A percentile compares a stretch with the other conserved stretches of the same genome.
Evolutionary conservation across 2,329 filamentous ascomycete genomes (phyloP).

Genomic region (Arthrobotrys sinensis): DNA sequence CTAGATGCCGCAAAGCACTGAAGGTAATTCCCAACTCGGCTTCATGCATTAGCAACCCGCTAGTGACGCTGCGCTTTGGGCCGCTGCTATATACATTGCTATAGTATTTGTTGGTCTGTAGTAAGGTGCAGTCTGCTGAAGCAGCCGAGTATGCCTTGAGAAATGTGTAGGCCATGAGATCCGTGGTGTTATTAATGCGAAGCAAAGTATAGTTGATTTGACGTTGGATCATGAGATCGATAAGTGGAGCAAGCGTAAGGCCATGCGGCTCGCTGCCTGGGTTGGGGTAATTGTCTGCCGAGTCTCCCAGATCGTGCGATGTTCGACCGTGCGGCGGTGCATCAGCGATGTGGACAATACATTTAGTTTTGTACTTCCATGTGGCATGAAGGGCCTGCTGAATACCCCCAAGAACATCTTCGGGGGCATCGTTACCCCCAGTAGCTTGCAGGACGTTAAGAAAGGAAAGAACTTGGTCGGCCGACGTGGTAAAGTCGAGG

Average conservation of each 20-base stretch:
- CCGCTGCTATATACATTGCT: slow-evolving; percentile 10
- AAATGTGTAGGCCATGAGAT: slow-evolving; percentile 65
- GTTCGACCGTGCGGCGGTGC: slow-evolving; percentile 65
- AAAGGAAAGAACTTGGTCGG: slow-evolving; percentile 63
- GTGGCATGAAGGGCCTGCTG: slow-evolving; percentile 65
- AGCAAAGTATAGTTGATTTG: slow-evolving; percentile 67
- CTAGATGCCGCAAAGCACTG: slow-evolving; percentile 64
- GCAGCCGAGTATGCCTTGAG: slow-evolving; percentile 62
- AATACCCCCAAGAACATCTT: slow-evolving; percentile 67
- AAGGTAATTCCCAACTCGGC: slow-evolving; percentile 64
- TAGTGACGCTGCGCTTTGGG: slow-evolving; percentile 24
- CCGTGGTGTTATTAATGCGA: slow-evolving; percentile 65
- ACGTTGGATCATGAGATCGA: slow-evolving; percentile 63
- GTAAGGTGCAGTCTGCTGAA: slow-evolving; percentile 63
- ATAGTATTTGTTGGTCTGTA: slow-evolving; percentile 63
- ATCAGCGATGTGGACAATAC: slow-evolving; percentile 66
- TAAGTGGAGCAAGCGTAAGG: slow-evolving; percentile 63
- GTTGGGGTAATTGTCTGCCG: slow-evolving; percentile 62
- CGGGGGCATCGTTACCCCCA: slow-evolving; percentile 66
- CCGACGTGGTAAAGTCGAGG: slow-evolving; percentile 65
- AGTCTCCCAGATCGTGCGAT: slow-evolving; percentile 62
- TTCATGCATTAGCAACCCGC: slow-evolving; percentile 64
- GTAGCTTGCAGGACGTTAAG: slow-evolving; percentile 63
- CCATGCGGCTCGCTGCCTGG: slow-evolving; percentile 65
- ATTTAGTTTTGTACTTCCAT: slow-evolving; percentile 67